phyloP scores from a whole-genome alignment of 805 yeast genomes.

The Kregervanrija pseudodelftensis region DNA sequence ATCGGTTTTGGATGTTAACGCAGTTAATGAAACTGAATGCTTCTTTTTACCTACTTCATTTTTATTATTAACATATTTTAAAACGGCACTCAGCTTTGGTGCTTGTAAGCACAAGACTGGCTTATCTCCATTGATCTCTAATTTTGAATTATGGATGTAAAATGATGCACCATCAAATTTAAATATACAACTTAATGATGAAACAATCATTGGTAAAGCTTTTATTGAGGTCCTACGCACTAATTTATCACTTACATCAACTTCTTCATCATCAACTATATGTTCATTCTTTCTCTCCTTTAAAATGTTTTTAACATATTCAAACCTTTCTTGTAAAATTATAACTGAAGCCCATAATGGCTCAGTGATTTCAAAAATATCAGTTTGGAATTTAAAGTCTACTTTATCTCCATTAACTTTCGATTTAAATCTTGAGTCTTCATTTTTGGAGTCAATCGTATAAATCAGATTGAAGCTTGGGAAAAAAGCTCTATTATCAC shows the following conservation, averaged over 20 bases:
- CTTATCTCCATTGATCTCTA: slow-evolving; percentile 30
- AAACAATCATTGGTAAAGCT: not conserved
- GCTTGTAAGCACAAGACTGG: slow-evolving; percentile 61
- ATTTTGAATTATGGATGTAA: slow-evolving; percentile 37
- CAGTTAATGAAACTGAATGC: slow-evolving; percentile 43
- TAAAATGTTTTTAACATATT: slow-evolving; percentile 9
- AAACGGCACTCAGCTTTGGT: slow-evolving; percentile 60
- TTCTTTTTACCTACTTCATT: slow-evolving; percentile 25
- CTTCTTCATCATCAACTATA: too few relatives aligned
- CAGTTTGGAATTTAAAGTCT: slow-evolving; percentile 57
- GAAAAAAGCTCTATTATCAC: slow-evolving; percentile 56
- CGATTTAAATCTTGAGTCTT: slow-evolving; percentile 30
- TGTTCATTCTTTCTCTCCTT: not conserved
- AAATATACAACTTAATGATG: slow-evolving; percentile 43
- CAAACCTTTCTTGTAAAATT: slow-evolving; percentile 21
- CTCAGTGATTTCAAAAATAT: slow-evolving; percentile 49
- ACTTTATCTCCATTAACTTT: slow-evolving; percentile 60
- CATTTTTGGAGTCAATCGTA: slow-evolving; percentile 20
- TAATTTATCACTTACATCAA: too few relatives aligned
- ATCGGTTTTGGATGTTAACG: slow-evolving; percentile 59
- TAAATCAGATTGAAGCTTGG: slow-evolving; percentile 61
- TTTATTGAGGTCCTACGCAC: too few relatives aligned
- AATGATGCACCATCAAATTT: slow-evolving; percentile 68
- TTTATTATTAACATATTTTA: slow-evolving; percentile 42
- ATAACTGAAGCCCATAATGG: slow-evolving; percentile 41